A percentile compares a stretch with the other conserved stretches of the same genome.
Conservation (phyloP, 441 rosid genomes). For the Raphanus hybrid region DNA sequence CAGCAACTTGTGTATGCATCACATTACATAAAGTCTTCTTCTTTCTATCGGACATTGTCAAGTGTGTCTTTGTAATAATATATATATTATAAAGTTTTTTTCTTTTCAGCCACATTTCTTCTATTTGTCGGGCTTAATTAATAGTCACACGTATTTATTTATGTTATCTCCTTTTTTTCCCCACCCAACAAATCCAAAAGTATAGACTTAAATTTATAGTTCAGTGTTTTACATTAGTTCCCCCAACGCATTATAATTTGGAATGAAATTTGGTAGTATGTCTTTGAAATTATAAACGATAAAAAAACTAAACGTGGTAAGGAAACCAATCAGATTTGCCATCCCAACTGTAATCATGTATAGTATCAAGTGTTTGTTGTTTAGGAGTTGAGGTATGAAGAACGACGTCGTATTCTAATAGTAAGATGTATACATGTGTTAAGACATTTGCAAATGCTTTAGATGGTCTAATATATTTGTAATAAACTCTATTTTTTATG, state of each 20-base stretch:
- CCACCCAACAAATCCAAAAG: conserved; percentile 26
- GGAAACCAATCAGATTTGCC: not conserved
- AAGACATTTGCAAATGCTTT: not conserved
- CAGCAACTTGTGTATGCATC: conserved; percentile 40
- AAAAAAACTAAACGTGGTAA: not conserved
- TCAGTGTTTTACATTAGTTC: conserved; percentile 16
- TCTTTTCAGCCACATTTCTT: conserved; percentile 40
- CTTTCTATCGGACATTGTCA: conserved; percentile 37
- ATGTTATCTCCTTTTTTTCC: conserved; percentile 34
- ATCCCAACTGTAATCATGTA: not conserved
- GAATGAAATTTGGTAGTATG: not conserved
- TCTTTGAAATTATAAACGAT: not conserved
- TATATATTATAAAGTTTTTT: not conserved
- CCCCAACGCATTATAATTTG: not conserved
- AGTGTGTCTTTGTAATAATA: conserved; percentile 40
- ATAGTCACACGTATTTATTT: conserved; percentile 28
- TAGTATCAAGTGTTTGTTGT: not conserved
- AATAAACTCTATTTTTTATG: not conserved
- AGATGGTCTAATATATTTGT: not conserved
- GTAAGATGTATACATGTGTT: too few relatives aligned
- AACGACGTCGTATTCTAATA: not conserved
- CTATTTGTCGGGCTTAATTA: conserved; percentile 41
- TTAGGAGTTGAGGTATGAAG: not conserved
- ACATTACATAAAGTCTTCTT: conserved; percentile 37
- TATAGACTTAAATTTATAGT: not conserved